These are phyloP conservation scores for Leccinum subgranulosum DNA, from an alignment of 768 basidiomycete genomes.

Conservation along the genomic window DNA sequence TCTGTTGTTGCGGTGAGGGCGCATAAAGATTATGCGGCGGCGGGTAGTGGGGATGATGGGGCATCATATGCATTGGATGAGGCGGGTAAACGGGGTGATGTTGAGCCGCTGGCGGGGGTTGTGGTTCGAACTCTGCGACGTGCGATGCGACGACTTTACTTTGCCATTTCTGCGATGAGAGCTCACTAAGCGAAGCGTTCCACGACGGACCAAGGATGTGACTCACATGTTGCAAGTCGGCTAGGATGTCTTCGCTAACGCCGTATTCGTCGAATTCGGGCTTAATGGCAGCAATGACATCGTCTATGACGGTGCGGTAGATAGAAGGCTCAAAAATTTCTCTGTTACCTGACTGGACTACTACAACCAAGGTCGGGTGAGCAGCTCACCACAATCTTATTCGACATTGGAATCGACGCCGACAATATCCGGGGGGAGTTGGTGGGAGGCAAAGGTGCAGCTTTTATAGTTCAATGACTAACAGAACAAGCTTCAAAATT, in stretches of 20 bases:
- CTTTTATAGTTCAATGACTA: slow-evolving; percentile 41
- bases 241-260: slow-evolving; percentile 85
- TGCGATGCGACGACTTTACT: slow-evolving; percentile 89
- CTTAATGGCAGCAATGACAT: slow-evolving; percentile 85
- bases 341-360: slow-evolving; percentile 53
- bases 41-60: slow-evolving; percentile 51
- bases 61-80: slow-evolving; percentile 61
- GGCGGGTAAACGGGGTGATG: slow-evolving; percentile 55
- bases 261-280: slow-evolving; percentile 97
- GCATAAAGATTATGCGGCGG: slow-evolving; percentile 50
- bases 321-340: slow-evolving; percentile 74
- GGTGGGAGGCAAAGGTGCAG: slow-evolving; percentile 31
- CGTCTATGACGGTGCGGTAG: slow-evolving; percentile 95
- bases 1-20: slow-evolving; percentile 31
- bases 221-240: slow-evolving; percentile 86
- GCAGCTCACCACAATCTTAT: slow-evolving; percentile 98
- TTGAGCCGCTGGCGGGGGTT: slow-evolving; percentile 42
- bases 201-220: slow-evolving; percentile 12
- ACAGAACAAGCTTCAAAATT: slow-evolving; percentile 38
- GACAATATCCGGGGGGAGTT: slow-evolving; percentile 26
- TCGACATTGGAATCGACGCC: slow-evolving; percentile 66
- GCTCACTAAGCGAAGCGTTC: slow-evolving; percentile 2
- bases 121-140: slow-evolving; percentile 88
- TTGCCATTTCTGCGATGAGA: slow-evolving; percentile 82
- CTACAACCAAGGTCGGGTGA: slow-evolving; percentile 58